Evolutionary conservation across 371 early-diverging fungal species (phyloP).

Genomic region (Conidiobolus incongruus): DNA sequence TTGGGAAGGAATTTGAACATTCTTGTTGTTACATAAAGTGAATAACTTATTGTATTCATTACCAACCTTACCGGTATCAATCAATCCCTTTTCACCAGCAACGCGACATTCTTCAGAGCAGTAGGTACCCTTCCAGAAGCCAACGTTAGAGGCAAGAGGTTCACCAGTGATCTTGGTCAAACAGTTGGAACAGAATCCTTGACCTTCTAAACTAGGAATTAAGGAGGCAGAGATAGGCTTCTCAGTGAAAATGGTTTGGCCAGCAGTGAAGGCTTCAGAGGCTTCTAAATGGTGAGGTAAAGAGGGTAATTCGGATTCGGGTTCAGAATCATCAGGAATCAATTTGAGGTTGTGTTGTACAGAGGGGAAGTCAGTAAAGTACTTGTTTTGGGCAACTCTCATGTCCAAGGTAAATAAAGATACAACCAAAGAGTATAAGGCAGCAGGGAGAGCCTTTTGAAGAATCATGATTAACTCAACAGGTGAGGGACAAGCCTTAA

Average conservation of each 20-base stretch:
- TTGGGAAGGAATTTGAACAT: constrained; percentile 38
- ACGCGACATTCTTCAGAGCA: constrained; percentile 36
- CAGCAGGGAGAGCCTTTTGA: constrained; percentile 70
- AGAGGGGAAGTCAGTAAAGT: neutral
- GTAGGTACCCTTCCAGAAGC: constrained; percentile 30
- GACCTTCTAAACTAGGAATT: constrained; percentile 30
- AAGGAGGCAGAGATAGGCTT: constrained; percentile 41
- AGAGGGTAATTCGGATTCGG: too few species aligned
- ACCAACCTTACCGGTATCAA: constrained; percentile 13
- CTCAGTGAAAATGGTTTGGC: constrained; percentile 50
- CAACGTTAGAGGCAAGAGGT: constrained; percentile 17
- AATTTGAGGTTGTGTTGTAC: neutral
- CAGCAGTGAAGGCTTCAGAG: constrained; percentile 38
- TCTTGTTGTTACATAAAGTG: constrained; percentile 17
- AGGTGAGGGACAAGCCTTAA: constrained; percentile 86
- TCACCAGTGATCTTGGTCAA: constrained; percentile 21
- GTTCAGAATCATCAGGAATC: too few species aligned
- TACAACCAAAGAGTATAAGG: constrained; percentile 62
- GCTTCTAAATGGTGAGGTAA: too few species aligned
- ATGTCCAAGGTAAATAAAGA: constrained; percentile 74
- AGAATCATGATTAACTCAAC: constrained; percentile 78
- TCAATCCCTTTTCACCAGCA: constrained; percentile 28
- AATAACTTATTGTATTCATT: constrained; percentile 11
- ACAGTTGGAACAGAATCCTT: constrained; percentile 40
- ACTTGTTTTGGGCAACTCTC: constrained; percentile 4